Base-by-base conservation (phyloP, 768 basidiomycete species). In the Mycena polygramma region DNA sequence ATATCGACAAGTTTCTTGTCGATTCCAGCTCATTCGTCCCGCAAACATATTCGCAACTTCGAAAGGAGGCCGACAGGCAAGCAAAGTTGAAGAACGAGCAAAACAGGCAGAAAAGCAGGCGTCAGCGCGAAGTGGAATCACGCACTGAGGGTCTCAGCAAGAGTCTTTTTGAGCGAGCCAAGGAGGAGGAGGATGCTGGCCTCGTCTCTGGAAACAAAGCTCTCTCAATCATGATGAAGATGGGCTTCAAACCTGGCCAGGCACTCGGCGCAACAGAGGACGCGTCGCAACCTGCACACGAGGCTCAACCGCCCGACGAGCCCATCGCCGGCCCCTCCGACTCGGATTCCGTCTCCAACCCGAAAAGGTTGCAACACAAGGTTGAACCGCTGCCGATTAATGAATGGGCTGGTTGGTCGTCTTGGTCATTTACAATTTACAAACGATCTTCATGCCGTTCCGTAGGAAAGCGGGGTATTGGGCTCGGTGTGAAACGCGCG, bases 241-340 rank as follows among this genome's bases (percentile, higher is more conserved):
- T 96, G 95, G 95, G 95, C 1, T 96, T 94, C 83, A 92, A 92
- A 81, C 90, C 93, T 3, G 95, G 95, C 19, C 90, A 95, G 78
- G 85, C 93, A 17, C 85, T 96, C 36, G 94, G 94, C 20, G 84
- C 81, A 75, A 61, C 78, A 11, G 81, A 81, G 13, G 76, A 79
- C 46, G 66, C 43, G 45, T 36, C 53, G 17, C 61, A 65, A 60
- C 66, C 51, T 30, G 30, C 30, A 30, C 30, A n/a, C 43, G 60
- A 45, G 41, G 22, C 51, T 2, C 52, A 24, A 41, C 66, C 52
- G 30, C 48, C 35, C 46, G 52, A 52, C 19, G 36, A 68, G 39
- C 45, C 67, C 17, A 20, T 57, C 8, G 59, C 60, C 20, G 49
- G 63, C 26, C 51, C 63, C 35, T 60, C 68, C 26, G 37, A 63